phyloP scores from a whole-genome alignment of 2,329 filamentous ascomycete genomes.

The Ceratocystis eucalypticola region DNA sequence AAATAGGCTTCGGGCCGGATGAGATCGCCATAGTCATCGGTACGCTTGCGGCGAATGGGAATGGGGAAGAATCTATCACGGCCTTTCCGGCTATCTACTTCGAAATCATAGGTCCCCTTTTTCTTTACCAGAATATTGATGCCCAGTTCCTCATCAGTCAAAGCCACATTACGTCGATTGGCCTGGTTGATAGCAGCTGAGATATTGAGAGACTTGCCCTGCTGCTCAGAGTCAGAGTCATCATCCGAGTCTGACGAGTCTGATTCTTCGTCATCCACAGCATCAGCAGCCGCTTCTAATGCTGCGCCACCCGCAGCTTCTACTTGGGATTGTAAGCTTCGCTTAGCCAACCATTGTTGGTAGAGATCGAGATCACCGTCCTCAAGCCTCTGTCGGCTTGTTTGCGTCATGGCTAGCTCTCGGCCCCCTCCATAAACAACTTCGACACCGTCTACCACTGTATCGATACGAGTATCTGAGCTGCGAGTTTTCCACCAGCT shows the following conservation, averaged over 20 bases:
- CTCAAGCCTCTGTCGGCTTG: conserved; percentile 52
- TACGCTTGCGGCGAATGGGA: conserved; percentile 61
- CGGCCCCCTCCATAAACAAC: conserved; percentile 52
- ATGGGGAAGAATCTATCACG: conserved; percentile 87
- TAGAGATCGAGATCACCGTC: conserved; percentile 68
- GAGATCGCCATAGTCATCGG: conserved; percentile 85
- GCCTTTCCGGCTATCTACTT: conserved; percentile 81
- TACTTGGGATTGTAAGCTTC: conserved; percentile 71
- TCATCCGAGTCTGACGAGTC: conserved; percentile 78
- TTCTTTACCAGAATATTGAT: conserved; percentile 81
- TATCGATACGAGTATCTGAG: conserved; percentile 45
- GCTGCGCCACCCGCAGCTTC: conserved; percentile 51
- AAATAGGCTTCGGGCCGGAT: conserved; percentile 91
- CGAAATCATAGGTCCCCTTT: conserved; percentile 85
- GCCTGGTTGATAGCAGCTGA: conserved; percentile 74
- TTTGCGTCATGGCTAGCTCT: conserved; percentile 46
- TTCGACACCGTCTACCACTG: conserved; percentile 45
- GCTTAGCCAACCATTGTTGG: conserved; percentile 82
- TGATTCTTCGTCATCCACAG: conserved; percentile 69
- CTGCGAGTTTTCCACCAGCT: conserved; percentile 59
- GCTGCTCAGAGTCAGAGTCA: conserved; percentile 77
- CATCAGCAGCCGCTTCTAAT: conserved; percentile 51
- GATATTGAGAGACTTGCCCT: conserved; percentile 81
- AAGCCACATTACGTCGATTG: conserved; percentile 68
- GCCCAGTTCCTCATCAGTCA: conserved; percentile 81